phyloP scores from a whole-genome alignment of 2,329 filamentous ascomycete genomes.

The Cladosporium sp. region DNA sequence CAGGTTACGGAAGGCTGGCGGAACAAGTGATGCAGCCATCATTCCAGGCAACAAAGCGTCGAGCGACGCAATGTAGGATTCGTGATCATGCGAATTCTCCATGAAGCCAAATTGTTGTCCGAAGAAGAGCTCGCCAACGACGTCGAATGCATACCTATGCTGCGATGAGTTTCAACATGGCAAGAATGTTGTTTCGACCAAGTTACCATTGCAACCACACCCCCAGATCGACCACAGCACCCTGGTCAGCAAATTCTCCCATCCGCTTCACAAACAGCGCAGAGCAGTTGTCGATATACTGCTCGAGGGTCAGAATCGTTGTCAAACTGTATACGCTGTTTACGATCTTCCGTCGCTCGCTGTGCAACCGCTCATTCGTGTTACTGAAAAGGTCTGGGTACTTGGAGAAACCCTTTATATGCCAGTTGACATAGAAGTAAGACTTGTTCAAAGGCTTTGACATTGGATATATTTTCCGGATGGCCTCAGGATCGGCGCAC shows the following conservation, averaged over 20 bases:
- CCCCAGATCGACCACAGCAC: background rate
- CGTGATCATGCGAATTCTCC: background rate
- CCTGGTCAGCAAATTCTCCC: background rate
- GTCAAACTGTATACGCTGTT: background rate
- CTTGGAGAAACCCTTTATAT: background rate
- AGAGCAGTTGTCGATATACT: background rate
- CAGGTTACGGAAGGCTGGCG: background rate
- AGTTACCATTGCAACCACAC: background rate
- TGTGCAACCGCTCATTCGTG: background rate
- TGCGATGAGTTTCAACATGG: background rate
- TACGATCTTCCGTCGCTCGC: conserved; percentile 1
- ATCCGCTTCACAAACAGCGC: background rate
- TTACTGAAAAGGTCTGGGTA: background rate
- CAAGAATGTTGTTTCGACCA: background rate
- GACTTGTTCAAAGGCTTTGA: conserved; percentile 27
- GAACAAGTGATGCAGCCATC: background rate
- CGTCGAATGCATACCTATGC: conserved; percentile 5
- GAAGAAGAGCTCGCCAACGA: background rate
- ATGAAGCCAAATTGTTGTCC: background rate
- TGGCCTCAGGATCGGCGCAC: conserved; percentile 23
- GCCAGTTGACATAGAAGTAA: conserved; percentile 22
- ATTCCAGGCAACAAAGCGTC: background rate
- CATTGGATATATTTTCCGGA: conserved; percentile 26
- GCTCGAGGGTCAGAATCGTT: background rate
- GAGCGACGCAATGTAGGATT: background rate